Evolutionary conservation across 495 filamentous ascomycete species (phyloP), one percentile per base, ranked within the genome.

Genomic region (Aspergillus ellipticus): DNA sequence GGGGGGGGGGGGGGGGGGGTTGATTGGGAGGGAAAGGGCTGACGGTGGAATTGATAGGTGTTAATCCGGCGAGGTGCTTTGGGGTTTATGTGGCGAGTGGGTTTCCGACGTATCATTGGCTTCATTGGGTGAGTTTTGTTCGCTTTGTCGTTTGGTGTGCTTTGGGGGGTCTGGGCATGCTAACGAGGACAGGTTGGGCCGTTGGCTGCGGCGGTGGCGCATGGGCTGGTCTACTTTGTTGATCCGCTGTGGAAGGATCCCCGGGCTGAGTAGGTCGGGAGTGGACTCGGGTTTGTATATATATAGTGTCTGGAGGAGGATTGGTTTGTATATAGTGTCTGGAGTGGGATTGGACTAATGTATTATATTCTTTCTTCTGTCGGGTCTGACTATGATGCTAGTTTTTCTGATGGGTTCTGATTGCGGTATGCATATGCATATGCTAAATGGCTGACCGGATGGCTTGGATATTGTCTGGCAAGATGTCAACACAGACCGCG

Each of bases 41-140:
- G n/a, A n/a, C n/a, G n/a, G n/a, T n/a, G n/a, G n/a, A n/a, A n/a
- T n/a, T 26, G 7, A 20, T 52, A 68, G 67, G 62, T 48, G 54
- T 72, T 11, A 74, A 74, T 45, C 71, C 71, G 10, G 69, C 71
- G 16, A 57, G 70, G 20, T 72, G 69, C 49, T 64, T 72, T 22
- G 69, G 66, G 4, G 66, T 51, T 20, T 70, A 70, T 60, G 66
- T 67, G 15, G 67, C 65, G 15, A 63, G 65, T 1, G 37, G 39
- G 11, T 72, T 72, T 55, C 59, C 64, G 8, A 42, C 52, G 1
- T 72, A 72, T 60, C 69, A 72, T 58, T 72, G 67, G 67, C 55
- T 72, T 49, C 69, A 70, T 61, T 72, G 67, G 69, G 67, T 71
- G 37, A 49, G 66, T 58, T 33, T 21, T n/a, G 6, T 51, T 39